phyloP scores from a whole-genome alignment of 139 green algal species.

The Chlorella sp. region DNA sequence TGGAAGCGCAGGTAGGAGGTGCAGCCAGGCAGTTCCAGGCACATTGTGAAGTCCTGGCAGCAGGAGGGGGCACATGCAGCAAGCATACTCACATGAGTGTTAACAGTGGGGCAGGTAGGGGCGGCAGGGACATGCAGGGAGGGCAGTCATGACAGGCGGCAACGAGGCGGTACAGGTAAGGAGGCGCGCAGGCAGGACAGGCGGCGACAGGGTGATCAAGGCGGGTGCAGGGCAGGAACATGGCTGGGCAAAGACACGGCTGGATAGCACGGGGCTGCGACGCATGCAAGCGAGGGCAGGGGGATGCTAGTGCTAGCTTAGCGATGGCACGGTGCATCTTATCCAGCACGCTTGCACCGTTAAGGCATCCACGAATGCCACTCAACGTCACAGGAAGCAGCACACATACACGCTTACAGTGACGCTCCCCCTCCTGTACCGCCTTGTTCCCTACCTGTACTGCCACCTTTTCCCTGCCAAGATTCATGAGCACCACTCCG shows the following conservation, averaged over 20 bases:
- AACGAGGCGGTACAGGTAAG: background rate
- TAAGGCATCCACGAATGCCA: too few relatives aligned
- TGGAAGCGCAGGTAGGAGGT: background rate
- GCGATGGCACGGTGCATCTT: too few relatives aligned
- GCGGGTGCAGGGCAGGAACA: background rate
- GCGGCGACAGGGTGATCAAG: background rate
- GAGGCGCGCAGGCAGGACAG: background rate
- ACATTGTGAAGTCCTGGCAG: constrained; percentile 24
- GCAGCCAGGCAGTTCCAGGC: constrained; percentile 10
- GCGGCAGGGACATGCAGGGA: background rate
- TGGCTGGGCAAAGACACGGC: too few relatives aligned
- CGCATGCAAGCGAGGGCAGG: too few relatives aligned
- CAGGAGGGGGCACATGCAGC: background rate
- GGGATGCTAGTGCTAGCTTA: too few relatives aligned
- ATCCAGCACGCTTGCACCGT: too few relatives aligned
- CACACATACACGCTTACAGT: background rate
- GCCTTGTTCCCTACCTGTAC: background rate
- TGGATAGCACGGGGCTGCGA: too few relatives aligned
- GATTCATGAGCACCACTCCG: background rate
- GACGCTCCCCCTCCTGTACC: background rate
- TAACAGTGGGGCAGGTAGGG: background rate
- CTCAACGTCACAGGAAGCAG: too few relatives aligned
- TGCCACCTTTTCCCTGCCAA: background rate
- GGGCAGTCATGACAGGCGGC: background rate
- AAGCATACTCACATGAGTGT: background rate